Percentiles rank a stretch among this genome's conserved stretches.
Evolutionary conservation across 176 grass and related monocot genomes (phyloP).

Genomic region (Bothriochloa decipiens): DNA sequence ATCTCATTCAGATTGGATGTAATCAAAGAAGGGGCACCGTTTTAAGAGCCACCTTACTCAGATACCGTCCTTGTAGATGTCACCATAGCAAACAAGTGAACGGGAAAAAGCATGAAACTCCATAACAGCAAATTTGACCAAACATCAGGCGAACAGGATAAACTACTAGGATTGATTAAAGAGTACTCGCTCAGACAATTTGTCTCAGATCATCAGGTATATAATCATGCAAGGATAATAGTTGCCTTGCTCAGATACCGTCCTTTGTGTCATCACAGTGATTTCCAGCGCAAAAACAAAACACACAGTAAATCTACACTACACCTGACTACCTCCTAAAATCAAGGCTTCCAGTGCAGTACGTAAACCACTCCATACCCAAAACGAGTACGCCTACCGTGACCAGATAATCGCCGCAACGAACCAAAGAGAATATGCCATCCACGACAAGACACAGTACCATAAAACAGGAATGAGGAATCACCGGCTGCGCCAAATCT

Average conservation of each 20-base stretch:
- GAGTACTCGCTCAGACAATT: conserved; percentile 17
- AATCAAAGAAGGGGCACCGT: conserved; percentile 10
- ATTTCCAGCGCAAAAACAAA: not conserved
- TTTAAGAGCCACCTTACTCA: not conserved
- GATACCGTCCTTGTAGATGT: conserved; percentile 34
- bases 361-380: not conserved
- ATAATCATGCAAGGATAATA: conserved; percentile 3
- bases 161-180: not conserved
- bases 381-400: not conserved
- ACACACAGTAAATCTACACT: not conserved
- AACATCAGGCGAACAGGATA: not conserved
- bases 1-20: conserved; percentile 25
- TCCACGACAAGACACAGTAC: not conserved
- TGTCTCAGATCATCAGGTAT: conserved; percentile 34
- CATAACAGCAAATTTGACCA: not conserved
- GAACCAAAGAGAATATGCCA: not conserved
- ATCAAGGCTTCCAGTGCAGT: not conserved
- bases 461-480: not conserved
- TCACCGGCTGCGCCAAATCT: conserved; percentile 5
- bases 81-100: conserved; percentile 26
- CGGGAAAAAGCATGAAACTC: not conserved
- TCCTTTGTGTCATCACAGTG: conserved; percentile 28
- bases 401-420: not conserved
- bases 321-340: not conserved
- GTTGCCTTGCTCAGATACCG: conserved; percentile 28